These are phyloP conservation scores for Apiotrichum veenhuisii DNA, from an alignment of 1,284 basidiomycete genomes.

Conservation along the genomic window DNA sequence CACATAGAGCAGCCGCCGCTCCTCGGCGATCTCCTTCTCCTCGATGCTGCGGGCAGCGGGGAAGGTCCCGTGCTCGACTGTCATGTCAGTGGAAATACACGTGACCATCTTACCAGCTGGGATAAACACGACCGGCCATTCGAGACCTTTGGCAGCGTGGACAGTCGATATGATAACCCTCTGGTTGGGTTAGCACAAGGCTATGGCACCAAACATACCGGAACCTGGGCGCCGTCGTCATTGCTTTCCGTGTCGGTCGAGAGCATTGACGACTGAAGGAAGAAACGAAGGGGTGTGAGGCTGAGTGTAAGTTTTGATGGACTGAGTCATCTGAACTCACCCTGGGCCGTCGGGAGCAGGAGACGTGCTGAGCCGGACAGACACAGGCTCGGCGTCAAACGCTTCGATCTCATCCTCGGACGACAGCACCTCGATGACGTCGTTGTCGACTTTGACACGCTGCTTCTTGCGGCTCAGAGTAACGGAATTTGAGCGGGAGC, in stretches of 20 bases:
- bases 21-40: slow-evolving; percentile 70
- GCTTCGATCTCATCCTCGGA: slow-evolving; percentile 37
- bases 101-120: slow-evolving; percentile 36
- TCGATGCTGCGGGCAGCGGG: slow-evolving; percentile 66
- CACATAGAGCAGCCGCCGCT: slow-evolving; percentile 80
- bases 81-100: not conserved
- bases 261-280: slow-evolving; percentile 79
- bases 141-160: slow-evolving; percentile 85
- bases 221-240: slow-evolving; percentile 52
- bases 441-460: slow-evolving; percentile 17
- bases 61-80: slow-evolving; percentile 72
- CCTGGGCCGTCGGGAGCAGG: not conserved
- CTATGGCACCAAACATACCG: slow-evolving; percentile 6
- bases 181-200: slow-evolving; percentile 42
- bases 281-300: slow-evolving; percentile 66
- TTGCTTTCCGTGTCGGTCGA: slow-evolving; percentile 72
- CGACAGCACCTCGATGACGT: slow-evolving; percentile 32
- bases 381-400: not conserved
- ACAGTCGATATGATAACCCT: slow-evolving; percentile 85
- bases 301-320: slow-evolving; percentile 40
- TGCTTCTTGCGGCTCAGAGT: slow-evolving; percentile 1
- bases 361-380: not conserved
- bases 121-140: slow-evolving; percentile 69
- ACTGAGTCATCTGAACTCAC: not conserved
- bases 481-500: not conserved